phyloP scores from a whole-genome alignment of 768 basidiomycete genomes.

The Hemileccinum rubropunctum region DNA sequence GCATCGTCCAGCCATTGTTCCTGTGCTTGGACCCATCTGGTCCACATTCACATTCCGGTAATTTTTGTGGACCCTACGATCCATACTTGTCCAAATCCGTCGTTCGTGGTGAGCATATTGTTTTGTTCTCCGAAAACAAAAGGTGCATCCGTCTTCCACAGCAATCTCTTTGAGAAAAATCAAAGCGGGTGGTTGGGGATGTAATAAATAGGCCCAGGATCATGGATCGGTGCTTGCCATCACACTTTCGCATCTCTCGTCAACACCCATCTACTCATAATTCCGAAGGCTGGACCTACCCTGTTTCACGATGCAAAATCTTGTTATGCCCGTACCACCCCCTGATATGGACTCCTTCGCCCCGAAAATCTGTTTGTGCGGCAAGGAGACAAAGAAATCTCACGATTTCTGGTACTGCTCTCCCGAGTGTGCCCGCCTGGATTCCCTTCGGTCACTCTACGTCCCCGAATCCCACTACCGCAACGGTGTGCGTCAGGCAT shows the following conservation, averaged over 20 bases:
- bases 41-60: slow-evolving; percentile 6
- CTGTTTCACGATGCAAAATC: neutral
- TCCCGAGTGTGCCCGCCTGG: slow-evolving; percentile 23
- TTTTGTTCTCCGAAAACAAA: slow-evolving; percentile 11
- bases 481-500: slow-evolving; percentile 15
- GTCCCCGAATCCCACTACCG: slow-evolving; percentile 26
- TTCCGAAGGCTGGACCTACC: neutral
- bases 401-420: slow-evolving; percentile 33
- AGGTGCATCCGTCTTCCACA: slow-evolving; percentile 1
- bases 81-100: neutral
- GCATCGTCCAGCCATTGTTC: neutral
- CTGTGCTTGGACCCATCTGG: neutral
- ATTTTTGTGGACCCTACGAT: slow-evolving; percentile 1
- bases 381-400: slow-evolving; percentile 16
- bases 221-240: neutral
- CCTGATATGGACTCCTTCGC: slow-evolving; percentile 11
- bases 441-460: slow-evolving; percentile 26
- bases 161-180: neutral
- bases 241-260: neutral
- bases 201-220: slow-evolving; percentile 13
- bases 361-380: slow-evolving; percentile 25
- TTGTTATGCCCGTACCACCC: slow-evolving; percentile 3
- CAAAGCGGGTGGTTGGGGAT: slow-evolving; percentile 2
- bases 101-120: neutral
- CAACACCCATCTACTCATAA: neutral